These are phyloP conservation scores for Eimeria mitis DNA, from an alignment of 169 alveolate species.

Conservation along the genomic window DNA sequence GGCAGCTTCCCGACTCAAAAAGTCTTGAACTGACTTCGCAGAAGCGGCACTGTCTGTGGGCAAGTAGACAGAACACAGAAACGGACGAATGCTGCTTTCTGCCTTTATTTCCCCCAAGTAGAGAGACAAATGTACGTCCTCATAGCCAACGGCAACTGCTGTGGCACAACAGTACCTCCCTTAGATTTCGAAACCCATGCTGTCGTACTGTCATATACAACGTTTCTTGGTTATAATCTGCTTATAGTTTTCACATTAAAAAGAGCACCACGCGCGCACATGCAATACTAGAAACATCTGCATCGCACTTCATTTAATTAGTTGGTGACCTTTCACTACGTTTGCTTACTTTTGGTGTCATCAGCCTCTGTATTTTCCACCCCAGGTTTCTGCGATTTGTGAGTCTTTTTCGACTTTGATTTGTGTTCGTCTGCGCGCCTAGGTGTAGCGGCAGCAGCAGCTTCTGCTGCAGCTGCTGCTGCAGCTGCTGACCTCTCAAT, in stretches of 20 bases:
- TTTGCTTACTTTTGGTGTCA: neutral
- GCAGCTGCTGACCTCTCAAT: neutral
- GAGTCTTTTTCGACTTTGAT: neutral
- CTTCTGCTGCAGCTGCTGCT: neutral
- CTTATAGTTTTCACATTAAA: neutral
- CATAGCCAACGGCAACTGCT: neutral
- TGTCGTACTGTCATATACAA: neutral
- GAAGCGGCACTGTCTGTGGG: neutral
- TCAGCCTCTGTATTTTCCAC: neutral
- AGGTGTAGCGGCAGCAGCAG: slow-evolving; percentile 14
- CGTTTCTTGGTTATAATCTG: neutral
- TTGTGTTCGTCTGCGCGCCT: neutral
- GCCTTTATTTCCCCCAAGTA: neutral
- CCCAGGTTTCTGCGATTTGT: neutral
- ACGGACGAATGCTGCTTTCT: neutral
- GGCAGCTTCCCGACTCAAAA: slow-evolving; percentile 62
- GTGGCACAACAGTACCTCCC: neutral
- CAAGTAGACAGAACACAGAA: neutral
- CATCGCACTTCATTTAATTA: neutral
- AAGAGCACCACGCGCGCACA: neutral
- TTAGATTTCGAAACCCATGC: neutral
- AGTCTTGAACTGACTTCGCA: slow-evolving; percentile 36
- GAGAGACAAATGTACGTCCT: neutral
- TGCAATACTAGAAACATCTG: neutral
- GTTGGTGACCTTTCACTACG: neutral